Evolutionary conservation across 768 basidiomycete genomes (phyloP).

Genomic region (Mycena albidolilacea): DNA sequence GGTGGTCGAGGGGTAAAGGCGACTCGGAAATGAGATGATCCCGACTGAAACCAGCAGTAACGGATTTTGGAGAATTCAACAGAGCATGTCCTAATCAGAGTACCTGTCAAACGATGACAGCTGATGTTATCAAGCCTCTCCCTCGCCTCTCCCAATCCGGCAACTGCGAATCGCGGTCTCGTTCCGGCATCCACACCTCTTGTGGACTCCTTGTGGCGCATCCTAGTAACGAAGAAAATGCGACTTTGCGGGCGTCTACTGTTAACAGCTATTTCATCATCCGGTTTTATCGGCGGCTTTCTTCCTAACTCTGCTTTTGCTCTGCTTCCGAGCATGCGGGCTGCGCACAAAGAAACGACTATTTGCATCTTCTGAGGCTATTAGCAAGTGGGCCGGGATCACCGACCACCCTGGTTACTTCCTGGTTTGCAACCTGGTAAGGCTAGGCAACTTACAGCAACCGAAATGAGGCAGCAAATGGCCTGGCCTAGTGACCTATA

Average conservation of each 20-base stretch:
- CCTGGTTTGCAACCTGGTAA: no score
- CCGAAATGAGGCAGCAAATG: no score
- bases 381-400: background rate
- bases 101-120: background rate
- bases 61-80: background rate
- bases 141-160: background rate
- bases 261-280: background rate
- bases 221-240: background rate
- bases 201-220: background rate
- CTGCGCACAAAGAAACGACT: background rate
- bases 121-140: background rate
- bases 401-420: background rate
- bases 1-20: constrained; percentile 15
- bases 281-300: no score
- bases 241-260: background rate
- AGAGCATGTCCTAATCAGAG: background rate
- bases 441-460: no score
- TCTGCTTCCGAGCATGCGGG: no score
- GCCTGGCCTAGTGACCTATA: no score
- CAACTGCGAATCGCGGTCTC: background rate
- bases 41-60: background rate
- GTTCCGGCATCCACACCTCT: no score
- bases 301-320: no score
- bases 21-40: constrained; percentile 14
- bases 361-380: background rate